Percentiles rank a stretch among this genome's conserved stretches.
phyloP scores from a whole-genome alignment of 192 early-diverging fungal species.

The Linnemannia schmuckeri region DNA sequence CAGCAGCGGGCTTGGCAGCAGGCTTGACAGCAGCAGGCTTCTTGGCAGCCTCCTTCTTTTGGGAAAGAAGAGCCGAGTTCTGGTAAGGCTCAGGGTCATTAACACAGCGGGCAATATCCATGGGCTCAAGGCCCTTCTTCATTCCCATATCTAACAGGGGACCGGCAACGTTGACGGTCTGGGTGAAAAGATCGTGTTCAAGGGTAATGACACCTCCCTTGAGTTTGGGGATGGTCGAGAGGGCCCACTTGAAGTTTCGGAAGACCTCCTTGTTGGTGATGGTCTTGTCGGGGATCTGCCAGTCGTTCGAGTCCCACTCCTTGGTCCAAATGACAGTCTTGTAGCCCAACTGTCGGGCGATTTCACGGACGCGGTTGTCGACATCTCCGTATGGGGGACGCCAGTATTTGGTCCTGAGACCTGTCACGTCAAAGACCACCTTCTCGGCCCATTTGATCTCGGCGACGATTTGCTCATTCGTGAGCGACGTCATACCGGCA shows the following conservation, averaged over 20 bases:
- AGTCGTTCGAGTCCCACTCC: constrained; percentile 67
- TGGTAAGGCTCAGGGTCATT: constrained; percentile 49
- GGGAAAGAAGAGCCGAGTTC: constrained; percentile 28
- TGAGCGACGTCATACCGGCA: constrained; percentile 59
- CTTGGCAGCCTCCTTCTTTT: constrained; percentile 24
- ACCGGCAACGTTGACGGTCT: constrained; percentile 64
- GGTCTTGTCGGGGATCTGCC: constrained; percentile 59
- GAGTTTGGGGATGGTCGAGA: constrained; percentile 57
- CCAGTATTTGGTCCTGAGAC: constrained; percentile 65
- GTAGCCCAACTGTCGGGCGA: constrained; percentile 65
- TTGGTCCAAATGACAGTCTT: constrained; percentile 66
- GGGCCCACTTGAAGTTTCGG: constrained; percentile 58
- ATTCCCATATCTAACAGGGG: constrained; percentile 50
- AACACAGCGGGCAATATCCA: constrained; percentile 50
- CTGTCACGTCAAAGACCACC: constrained; percentile 60
- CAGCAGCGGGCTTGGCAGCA: background rate
- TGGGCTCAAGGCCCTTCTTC: constrained; percentile 48
- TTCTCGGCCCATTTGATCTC: constrained; percentile 65
- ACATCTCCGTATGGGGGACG: constrained; percentile 76
- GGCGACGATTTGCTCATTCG: constrained; percentile 69
- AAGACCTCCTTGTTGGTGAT: constrained; percentile 38
- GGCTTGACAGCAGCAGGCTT: background rate
- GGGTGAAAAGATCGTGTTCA: constrained; percentile 65
- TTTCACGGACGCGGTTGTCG: constrained; percentile 72
- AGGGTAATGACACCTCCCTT: constrained; percentile 63